Base-by-base conservation (phyloP, 345 rosid genomes). In the Pistacia atlantica region DNA sequence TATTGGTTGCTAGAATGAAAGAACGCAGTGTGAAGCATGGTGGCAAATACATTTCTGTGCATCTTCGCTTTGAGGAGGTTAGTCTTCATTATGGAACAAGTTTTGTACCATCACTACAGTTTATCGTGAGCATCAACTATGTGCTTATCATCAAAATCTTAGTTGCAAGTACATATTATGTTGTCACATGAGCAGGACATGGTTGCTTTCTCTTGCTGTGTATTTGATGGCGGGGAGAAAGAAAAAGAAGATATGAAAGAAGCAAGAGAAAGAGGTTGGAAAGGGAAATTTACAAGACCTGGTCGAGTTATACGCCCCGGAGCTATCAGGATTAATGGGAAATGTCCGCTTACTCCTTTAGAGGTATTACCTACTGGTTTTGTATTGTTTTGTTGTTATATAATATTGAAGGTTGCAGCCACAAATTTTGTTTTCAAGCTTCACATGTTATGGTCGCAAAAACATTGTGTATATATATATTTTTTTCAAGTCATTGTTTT, bases 161-260 rank as follows among this genome's bases (percentile, higher is more conserved):
- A 61, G 28, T 76, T 65, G 72, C 52, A 13, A 54, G 79, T 72
- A 9, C 22, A 33, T 49, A 68, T 71, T 28, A 31, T 73, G 42
- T 25, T 57, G 48, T 60, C 61, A 37, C 58, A 31, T 81, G 33
- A 79, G 58, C 88, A 97, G 99, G 99, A 97, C 86, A 94, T 97
- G 99, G 99, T 97, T 79, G 99, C 99, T 83, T 97, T 97, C 84
- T 97, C 99, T 74, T 97, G 99, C 80, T 97, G 99, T 79, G 84
- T 97, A 75, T 97, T 92, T 87, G 99, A 92, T 86, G 99, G 99
- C 60, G 99, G 98, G 49, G 85, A 81, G 76, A 89, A 90, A 80
- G 99, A 97, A 89, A 89, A 81, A 68, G 77, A 75, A 82, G 97
- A 94, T 80, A 97, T 97, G 99, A 80, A 73, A 67, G 97, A 91